Evolutionary conservation across 73 alveolate genomes (phyloP).

Genomic region (Tetrahymena elliotti): DNA sequence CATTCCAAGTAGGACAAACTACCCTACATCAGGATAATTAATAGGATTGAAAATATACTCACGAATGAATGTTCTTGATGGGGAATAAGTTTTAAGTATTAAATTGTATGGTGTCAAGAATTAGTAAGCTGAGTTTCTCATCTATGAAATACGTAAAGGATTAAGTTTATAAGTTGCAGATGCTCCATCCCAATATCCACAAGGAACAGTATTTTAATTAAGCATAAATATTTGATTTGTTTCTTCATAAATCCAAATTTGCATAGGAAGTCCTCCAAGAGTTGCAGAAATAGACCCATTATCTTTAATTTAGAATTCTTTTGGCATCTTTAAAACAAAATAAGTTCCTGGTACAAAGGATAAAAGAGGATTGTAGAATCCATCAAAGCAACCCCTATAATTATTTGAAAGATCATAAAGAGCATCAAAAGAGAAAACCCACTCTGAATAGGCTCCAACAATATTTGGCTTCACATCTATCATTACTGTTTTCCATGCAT

Average conservation of each 20-base stretch:
- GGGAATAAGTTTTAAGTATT: background rate
- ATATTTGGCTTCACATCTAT: conserved; percentile 7
- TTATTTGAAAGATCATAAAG: background rate
- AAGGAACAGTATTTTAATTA: background rate
- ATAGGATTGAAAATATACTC: conserved; percentile 2
- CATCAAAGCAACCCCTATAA: background rate
- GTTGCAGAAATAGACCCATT: background rate
- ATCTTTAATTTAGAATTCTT: background rate
- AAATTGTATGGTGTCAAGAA: background rate
- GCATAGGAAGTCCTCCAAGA: background rate
- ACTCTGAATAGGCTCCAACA: conserved; percentile 23
- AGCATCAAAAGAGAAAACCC: background rate
- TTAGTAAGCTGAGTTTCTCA: conserved; percentile 26
- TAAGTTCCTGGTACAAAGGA: background rate
- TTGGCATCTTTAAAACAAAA: background rate
- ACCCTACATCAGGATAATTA: background rate
- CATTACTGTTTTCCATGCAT: background rate
- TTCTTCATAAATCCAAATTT: background rate
- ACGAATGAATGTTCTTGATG: background rate
- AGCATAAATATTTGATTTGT: background rate
- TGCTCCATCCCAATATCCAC: background rate
- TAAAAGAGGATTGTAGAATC: background rate
- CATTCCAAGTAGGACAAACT: background rate
- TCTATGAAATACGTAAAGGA: background rate
- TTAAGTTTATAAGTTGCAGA: background rate